These are phyloP conservation scores for Trypanosoma avium DNA, from an alignment of 208 protist genomes.

Conservation along the genomic window DNA sequence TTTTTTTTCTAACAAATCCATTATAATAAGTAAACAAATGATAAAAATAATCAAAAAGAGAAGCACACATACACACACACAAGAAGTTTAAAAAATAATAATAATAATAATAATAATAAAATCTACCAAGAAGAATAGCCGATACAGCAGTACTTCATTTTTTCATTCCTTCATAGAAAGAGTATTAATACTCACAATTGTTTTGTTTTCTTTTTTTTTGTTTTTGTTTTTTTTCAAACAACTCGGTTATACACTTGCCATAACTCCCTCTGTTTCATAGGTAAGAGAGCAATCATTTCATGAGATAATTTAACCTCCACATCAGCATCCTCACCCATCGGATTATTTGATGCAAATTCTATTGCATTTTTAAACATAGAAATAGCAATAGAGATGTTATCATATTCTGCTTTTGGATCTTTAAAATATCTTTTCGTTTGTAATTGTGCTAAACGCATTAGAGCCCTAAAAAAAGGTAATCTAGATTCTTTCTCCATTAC, in stretches of 20 bases:
- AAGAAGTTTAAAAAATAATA: no score
- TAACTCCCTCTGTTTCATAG: conserved; percentile 72
- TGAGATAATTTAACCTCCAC: conserved; percentile 57
- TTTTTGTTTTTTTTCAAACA: not conserved
- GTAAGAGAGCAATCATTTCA: conserved; percentile 76
- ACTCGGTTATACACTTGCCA: conserved; percentile 46
- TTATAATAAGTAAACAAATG: no score
- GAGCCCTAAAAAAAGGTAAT: conserved; percentile 71
- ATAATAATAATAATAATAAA: no score
- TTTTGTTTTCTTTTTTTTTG: not conserved
- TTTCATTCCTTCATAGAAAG: no score
- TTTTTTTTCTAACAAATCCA: no score
- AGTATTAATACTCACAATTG: no score
- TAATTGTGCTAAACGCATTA: conserved; percentile 75
- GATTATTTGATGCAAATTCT: conserved; percentile 61
- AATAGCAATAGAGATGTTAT: conserved; percentile 50
- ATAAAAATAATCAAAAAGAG: no score
- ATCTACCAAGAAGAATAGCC: no score
- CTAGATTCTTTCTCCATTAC: conserved; percentile 65
- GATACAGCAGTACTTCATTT: no score
- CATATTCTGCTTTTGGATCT: conserved; percentile 76
- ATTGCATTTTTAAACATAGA: conserved; percentile 57
- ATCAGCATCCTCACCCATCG: conserved; percentile 30
- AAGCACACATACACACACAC: no score
- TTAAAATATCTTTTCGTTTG: conserved; percentile 43